A percentile compares a stretch with the other conserved stretches of the same genome.
phyloP scores from a whole-genome alignment of 2,329 filamentous ascomycete genomes.

The Diaporthe capsici region DNA sequence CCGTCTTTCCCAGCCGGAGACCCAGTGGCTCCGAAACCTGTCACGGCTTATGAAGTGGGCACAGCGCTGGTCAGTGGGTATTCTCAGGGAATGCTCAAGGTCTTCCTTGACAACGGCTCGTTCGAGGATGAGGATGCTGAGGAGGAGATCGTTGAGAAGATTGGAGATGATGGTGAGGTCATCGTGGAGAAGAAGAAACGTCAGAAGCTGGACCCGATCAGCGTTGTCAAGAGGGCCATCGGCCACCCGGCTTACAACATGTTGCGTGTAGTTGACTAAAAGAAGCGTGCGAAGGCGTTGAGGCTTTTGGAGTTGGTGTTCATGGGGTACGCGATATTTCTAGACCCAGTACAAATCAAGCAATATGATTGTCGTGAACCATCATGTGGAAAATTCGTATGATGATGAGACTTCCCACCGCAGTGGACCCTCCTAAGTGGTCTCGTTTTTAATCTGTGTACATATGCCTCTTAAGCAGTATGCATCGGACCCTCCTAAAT shows the following conservation, averaged over 20 bases:
- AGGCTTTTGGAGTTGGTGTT: background rate
- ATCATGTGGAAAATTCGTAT: background rate
- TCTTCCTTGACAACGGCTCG: conserved; percentile 65
- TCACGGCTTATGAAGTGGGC: conserved; percentile 58
- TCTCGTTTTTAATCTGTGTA: too few relatives aligned
- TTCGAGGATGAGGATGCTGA: conserved; percentile 59
- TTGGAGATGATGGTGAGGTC: conserved; percentile 48
- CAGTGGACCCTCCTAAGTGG: too few relatives aligned
- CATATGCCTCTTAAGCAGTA: too few relatives aligned
- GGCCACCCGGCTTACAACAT: conserved; percentile 68
- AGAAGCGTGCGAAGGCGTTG: too few relatives aligned
- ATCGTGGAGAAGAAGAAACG: conserved; percentile 50
- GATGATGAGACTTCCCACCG: background rate
- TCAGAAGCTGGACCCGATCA: conserved; percentile 59
- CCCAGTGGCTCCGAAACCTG: conserved; percentile 62
- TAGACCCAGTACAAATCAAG: background rate
- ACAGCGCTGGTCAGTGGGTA: conserved; percentile 69
- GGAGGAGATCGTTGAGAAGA: conserved; percentile 46
- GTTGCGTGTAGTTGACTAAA: conserved; percentile 67
- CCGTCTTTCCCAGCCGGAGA: conserved; percentile 40
- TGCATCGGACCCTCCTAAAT: too few relatives aligned
- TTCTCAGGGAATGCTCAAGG: conserved; percentile 70
- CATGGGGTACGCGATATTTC: background rate
- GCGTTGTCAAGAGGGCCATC: conserved; percentile 64
- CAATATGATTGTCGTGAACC: background rate